These are phyloP conservation scores for Apiospora saccharicola DNA, from an alignment of 2,329 filamentous ascomycete genomes.

Conservation along the genomic window DNA sequence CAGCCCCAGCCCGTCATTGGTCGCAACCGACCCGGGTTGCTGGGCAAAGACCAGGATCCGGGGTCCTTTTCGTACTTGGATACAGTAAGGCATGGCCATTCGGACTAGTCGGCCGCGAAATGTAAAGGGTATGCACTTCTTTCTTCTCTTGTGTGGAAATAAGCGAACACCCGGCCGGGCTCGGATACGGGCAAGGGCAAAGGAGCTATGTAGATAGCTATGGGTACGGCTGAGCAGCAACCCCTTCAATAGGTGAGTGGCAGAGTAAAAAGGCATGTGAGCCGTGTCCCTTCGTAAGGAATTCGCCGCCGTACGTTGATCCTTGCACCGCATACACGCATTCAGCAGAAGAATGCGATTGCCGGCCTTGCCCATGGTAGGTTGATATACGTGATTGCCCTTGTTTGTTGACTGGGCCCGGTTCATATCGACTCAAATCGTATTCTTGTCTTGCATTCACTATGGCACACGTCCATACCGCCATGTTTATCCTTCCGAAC, in stretches of 20 bases:
- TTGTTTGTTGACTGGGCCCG: conserved; percentile 23
- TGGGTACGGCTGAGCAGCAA: not conserved
- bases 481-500: not conserved
- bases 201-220: not conserved
- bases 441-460: not conserved
- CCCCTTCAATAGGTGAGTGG: not conserved
- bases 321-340: conserved; percentile 15
- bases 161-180: conserved; percentile 11
- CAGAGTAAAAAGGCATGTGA: not conserved
- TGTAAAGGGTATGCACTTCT: not conserved
- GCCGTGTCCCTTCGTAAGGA: not conserved
- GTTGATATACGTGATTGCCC: conserved; percentile 33
- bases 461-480: not conserved
- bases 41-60: not conserved
- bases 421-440: not conserved
- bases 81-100: not conserved
- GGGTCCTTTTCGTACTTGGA: not conserved
- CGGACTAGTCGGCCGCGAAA: not conserved
- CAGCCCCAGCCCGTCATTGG: conserved; percentile 26
- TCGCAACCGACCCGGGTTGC: not conserved
- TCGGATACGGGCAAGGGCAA: not conserved
- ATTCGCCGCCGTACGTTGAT: conserved; percentile 1
- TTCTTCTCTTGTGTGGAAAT: not conserved
- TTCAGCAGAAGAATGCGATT: not conserved
- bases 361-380: conserved; percentile 27